phyloP scores from a whole-genome alignment of 2,329 filamentous ascomycete genomes.

The Monosporascus sp. region DNA sequence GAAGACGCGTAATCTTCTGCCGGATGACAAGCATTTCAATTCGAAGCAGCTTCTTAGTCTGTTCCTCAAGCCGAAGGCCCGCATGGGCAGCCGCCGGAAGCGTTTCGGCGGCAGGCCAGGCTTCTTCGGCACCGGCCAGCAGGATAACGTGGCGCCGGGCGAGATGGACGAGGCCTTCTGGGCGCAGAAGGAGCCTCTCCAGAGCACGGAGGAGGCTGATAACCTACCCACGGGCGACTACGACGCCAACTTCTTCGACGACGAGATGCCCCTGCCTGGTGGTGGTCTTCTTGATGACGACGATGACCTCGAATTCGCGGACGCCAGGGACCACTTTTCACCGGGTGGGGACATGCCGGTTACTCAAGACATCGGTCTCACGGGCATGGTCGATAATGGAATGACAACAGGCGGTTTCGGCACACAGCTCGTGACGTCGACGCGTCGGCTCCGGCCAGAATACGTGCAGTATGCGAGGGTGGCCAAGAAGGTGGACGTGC shows the following conservation, averaged over 20 bases:
- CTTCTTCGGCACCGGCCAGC: constrained; percentile 36
- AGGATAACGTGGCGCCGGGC: constrained; percentile 56
- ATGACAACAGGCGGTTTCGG: constrained; percentile 51
- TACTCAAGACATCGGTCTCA: constrained; percentile 41
- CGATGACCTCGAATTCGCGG: constrained; percentile 69
- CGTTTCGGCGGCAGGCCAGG: constrained; percentile 40
- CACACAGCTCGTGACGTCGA: constrained; percentile 63
- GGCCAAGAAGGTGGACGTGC: constrained; percentile 67
- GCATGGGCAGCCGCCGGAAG: constrained; percentile 63
- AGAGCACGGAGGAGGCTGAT: constrained; percentile 40
- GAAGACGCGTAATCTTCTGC: constrained; percentile 85
- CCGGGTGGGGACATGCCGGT: constrained; percentile 52
- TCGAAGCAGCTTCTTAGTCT: constrained; percentile 83
- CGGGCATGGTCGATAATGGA: constrained; percentile 46
- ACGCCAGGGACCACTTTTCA: constrained; percentile 74
- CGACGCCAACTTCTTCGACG: constrained; percentile 97
- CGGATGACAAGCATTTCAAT: constrained; percentile 98
- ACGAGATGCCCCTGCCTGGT: constrained; percentile 64
- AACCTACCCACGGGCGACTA: constrained; percentile 69
- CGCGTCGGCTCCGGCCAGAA: constrained; percentile 57
- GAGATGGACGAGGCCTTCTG: constrained; percentile 96
- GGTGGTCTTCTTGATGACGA: constrained; percentile 57
- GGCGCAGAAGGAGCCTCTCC: constrained; percentile 62
- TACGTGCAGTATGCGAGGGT: constrained; percentile 67
- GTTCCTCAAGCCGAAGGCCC: constrained; percentile 91